Conservation (phyloP, 306 rosid genomes). For the Fragaria vesca region DNA sequence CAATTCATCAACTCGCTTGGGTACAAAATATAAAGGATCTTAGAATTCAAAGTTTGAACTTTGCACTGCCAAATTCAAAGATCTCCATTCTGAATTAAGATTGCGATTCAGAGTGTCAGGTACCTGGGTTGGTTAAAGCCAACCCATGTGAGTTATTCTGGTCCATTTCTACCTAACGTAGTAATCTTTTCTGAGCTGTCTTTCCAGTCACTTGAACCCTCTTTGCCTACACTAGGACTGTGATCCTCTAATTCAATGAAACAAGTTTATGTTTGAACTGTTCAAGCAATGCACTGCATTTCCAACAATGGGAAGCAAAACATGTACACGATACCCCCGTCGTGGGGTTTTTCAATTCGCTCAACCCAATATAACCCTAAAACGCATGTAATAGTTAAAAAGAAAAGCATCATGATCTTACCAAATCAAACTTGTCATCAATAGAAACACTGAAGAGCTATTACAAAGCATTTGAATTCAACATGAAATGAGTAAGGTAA, state of each 20-base stretch:
- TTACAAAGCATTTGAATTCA: neutral
- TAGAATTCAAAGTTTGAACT: neutral
- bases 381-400: neutral
- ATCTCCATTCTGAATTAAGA: neutral
- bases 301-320: neutral
- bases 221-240: too few species aligned
- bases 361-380: neutral
- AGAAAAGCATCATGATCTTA: neutral
- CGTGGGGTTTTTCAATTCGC: neutral
- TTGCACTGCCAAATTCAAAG: neutral
- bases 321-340: neutral
- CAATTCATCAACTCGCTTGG: too few species aligned
- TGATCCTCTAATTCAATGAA: neutral
- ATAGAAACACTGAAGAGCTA: slow-evolving; percentile 24
- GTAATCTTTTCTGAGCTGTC: neutral
- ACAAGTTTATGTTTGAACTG: neutral
- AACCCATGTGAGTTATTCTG: neutral
- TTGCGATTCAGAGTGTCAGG: neutral
- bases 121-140: neutral
- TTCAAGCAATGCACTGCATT: neutral
- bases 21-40: neutral
- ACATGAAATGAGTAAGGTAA: neutral
- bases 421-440: neutral
- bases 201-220: neutral
- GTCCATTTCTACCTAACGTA: neutral